phyloP scores from a whole-genome alignment of 2,329 filamentous ascomycete species.

The Chrysoporthe austroafricana region DNA sequence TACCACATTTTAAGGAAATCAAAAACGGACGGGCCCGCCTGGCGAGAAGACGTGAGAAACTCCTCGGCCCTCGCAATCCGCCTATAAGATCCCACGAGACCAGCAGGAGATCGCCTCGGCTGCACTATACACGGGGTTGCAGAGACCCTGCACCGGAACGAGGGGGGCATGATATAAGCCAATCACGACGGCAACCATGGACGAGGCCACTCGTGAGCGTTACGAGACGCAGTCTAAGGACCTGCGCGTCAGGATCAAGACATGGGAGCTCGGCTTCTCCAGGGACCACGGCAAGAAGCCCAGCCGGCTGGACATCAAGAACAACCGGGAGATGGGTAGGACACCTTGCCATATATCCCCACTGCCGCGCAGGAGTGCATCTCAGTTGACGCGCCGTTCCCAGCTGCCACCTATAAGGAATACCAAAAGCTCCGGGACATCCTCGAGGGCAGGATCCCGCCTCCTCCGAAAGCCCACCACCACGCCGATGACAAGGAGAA shows the following conservation, averaged over 20 bases:
- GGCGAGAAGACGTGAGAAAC: too few species aligned
- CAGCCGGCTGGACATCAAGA: conserved; percentile 75
- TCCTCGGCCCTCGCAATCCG: too few species aligned
- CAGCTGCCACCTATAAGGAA: conserved; percentile 76
- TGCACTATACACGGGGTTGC: not conserved
- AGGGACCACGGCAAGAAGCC: conserved; percentile 69
- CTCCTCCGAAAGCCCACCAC: conserved; percentile 38
- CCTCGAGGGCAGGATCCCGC: conserved; percentile 55
- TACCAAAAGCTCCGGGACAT: conserved; percentile 70
- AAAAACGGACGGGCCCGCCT: not conserved
- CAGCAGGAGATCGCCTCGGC: not conserved
- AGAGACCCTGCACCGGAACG: not conserved
- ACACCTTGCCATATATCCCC: too few species aligned
- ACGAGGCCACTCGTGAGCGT: conserved; percentile 46
- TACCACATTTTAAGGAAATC: not conserved
- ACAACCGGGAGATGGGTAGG: conserved; percentile 70
- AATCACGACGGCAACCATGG: conserved; percentile 44
- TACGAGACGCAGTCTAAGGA: conserved; percentile 56
- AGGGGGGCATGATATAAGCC: conserved; percentile 12
- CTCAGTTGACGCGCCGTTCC: conserved; percentile 4
- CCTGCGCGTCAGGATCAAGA: conserved; percentile 72
- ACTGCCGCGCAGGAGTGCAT: not conserved
- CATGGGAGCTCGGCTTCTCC: conserved; percentile 73
- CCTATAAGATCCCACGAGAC: not conserved
- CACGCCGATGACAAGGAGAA: conserved; percentile 36